phyloP scores from a whole-genome alignment of 2,329 filamentous ascomycete genomes.

The Hymenoscyphus scutula region DNA sequence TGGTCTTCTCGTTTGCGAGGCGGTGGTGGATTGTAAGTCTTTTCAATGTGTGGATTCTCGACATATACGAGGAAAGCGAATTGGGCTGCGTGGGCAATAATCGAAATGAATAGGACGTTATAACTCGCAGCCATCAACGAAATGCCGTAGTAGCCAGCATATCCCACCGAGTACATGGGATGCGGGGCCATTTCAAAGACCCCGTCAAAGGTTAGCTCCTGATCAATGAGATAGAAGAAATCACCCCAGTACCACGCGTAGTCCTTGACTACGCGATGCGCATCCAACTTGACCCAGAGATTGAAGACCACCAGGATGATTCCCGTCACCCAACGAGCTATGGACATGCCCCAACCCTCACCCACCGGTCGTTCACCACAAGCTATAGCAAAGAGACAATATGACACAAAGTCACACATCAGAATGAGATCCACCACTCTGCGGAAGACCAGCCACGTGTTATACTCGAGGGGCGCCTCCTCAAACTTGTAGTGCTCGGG shows the following conservation, averaged over 20 bases:
- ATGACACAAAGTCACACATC: conserved; percentile 98
- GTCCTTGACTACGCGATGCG: conserved; percentile 96
- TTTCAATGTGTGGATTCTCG: conserved; percentile 97
- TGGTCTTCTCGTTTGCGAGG: conserved; percentile 54
- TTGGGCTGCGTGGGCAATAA: conserved; percentile 89
- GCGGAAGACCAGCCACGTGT: conserved; percentile 96
- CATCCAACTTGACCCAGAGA: conserved; percentile 97
- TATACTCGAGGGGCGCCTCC: conserved; percentile 93
- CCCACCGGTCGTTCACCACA: conserved; percentile 73
- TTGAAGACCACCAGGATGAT: conserved; percentile 86
- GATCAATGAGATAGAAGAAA: conserved; percentile 98
- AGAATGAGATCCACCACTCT: conserved; percentile 94
- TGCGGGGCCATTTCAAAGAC: conserved; percentile 99
- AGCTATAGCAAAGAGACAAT: conserved; percentile 91
- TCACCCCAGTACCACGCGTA: conserved; percentile 99
- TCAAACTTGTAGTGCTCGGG: conserved; percentile 91
- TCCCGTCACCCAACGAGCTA: conserved; percentile 75
- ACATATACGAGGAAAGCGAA: conserved; percentile 89
- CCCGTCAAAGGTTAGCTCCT: conserved; percentile 95
- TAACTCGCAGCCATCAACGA: conserved; percentile 98
- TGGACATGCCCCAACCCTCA: conserved; percentile 67
- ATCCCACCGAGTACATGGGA: conserved; percentile 98
- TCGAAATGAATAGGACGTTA: conserved; percentile 94
- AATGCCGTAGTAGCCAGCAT: conserved; percentile 96
- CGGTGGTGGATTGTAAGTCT: conserved; percentile 89